Evolutionary conservation across 257 asterid genomes (phyloP), one percentile per base, ranked within the genome.

Genomic region (Ilex asprella): DNA sequence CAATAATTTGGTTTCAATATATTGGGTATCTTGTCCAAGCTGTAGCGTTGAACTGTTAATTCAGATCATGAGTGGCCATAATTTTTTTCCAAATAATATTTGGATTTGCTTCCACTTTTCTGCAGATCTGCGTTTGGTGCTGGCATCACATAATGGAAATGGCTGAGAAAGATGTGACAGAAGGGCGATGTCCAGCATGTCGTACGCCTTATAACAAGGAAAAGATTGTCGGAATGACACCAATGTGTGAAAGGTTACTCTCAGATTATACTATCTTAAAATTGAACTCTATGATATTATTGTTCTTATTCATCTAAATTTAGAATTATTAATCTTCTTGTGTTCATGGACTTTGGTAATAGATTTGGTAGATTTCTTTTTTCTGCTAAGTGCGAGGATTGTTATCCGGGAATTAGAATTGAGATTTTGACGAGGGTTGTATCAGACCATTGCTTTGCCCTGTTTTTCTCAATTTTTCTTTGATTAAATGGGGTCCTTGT

Each of bases 111-210:
- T 31, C 67, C 35, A 14, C 39, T 16, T 63, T 54, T 44, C 39
- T 74, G 67, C 81, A 89, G 99, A 84, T 93, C 50, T 93, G 99
- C 71, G 88, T 93, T 61, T 93, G 96, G 99, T 93, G 99, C 73
- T 93, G 99, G 99, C 97, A 93, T 77, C 99, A 93, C 60, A 82
- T 93, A 53, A 89, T 93, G 86, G 96, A 81, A 63, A 89, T 93
- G 97, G 99, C 97, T 57, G 99, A 89, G 86, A 93, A 89, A 76
- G 97, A 89, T 75, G 89, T 78, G 71, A 77, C 91, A 56, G 94
- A 84, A 72, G 97, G 99, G 46, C 93, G 99, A 16, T 93, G 99
- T 74, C 99, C 99, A 30, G 99, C 97, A 68, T 93, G 99, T 68
- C 97, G 99, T 61, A 69, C 78, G 70, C 89, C 97, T 78, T 93